Evolutionary conservation across 106 monocot species (phyloP).

Genomic region (Dactylorhiza incarnata): DNA sequence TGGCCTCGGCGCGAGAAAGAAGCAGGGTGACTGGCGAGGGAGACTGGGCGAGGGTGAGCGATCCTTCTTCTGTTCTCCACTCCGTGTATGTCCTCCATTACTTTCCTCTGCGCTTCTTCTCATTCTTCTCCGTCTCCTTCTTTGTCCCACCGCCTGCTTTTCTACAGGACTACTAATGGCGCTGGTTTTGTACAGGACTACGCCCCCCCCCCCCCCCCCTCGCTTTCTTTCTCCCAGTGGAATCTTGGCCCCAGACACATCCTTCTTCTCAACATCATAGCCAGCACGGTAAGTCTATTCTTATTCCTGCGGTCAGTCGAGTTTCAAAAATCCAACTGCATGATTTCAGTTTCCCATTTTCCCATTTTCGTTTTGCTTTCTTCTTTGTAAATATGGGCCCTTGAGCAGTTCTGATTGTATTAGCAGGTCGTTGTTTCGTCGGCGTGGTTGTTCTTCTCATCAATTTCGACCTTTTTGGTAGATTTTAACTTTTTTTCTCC

Average conservation of each 20-base stretch:
- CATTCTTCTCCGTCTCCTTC: background rate
- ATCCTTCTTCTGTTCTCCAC: too few relatives aligned
- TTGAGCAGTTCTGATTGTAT: background rate
- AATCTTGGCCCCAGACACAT: conserved; percentile 38
- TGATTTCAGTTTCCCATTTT: background rate
- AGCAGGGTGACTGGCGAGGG: too few relatives aligned
- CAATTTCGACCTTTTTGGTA: conserved; percentile 71
- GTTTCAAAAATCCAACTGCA: background rate
- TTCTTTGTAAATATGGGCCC: background rate
- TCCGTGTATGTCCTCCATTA: too few relatives aligned
- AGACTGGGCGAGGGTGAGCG: too few relatives aligned
- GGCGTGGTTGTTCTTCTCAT: conserved; percentile 62
- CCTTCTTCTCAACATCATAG: conserved; percentile 36
- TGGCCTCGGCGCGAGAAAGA: too few relatives aligned
- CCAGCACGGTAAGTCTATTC: conserved; percentile 34
- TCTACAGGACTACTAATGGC: background rate
- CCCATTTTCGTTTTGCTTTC: background rate
- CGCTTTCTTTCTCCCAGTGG: conserved; percentile 17
- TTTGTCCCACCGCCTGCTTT: background rate
- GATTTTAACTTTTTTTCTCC: conserved; percentile 1
- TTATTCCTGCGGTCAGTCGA: background rate
- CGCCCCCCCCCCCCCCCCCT: conserved; percentile 13
- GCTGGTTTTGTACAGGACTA: background rate
- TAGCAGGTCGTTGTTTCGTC: conserved; percentile 58
- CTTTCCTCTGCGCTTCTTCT: background rate